These are phyloP conservation scores for Thelephora terrestris DNA, from an alignment of 1,284 basidiomycete genomes.

Conservation along the genomic window DNA sequence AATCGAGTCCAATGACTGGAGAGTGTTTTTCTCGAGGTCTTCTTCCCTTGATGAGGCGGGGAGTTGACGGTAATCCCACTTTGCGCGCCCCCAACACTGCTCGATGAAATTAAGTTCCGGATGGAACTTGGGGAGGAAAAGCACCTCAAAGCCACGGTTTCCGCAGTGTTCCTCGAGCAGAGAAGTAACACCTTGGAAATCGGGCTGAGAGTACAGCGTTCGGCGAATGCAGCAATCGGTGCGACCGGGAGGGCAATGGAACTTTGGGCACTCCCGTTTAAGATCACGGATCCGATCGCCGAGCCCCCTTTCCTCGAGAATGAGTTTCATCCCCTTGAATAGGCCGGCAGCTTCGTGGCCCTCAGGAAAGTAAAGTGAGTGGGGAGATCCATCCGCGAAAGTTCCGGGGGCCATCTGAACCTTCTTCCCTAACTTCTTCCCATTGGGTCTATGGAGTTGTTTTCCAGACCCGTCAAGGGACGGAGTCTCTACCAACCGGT, in stretches of 20 bases:
- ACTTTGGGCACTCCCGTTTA: conserved; percentile 14
- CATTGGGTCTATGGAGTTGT: too few relatives aligned
- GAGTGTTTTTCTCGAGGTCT: conserved; percentile 9
- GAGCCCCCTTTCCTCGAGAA: conserved; percentile 22
- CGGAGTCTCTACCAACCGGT: not conserved
- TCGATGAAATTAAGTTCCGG: conserved; percentile 15
- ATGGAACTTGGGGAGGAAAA: conserved; percentile 15
- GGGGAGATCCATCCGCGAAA: conserved; percentile 19
- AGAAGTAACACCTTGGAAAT: conserved; percentile 13
- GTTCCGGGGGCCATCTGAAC: conserved; percentile 20
- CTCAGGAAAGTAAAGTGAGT: conserved; percentile 25
- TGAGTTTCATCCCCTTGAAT: conserved; percentile 28
- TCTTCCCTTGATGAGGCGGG: conserved; percentile 6
- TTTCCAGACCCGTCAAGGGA: too few relatives aligned
- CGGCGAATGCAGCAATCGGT: conserved; percentile 17
- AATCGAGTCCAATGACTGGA: conserved; percentile 4
- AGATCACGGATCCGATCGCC: not conserved
- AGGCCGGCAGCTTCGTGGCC: conserved; percentile 18
- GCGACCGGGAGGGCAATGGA: conserved; percentile 13
- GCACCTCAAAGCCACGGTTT: not conserved
- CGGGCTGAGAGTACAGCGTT: conserved; percentile 17
- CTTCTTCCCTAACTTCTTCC: too few relatives aligned
- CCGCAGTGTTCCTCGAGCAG: not conserved
- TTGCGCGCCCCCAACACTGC: conserved; percentile 15
- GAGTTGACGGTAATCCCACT: conserved; percentile 8